A percentile compares a stretch with the other conserved stretches of the same genome.
phyloP scores from a whole-genome alignment of 768 basidiomycete genomes.

The Xerocomellus amylosporus region DNA sequence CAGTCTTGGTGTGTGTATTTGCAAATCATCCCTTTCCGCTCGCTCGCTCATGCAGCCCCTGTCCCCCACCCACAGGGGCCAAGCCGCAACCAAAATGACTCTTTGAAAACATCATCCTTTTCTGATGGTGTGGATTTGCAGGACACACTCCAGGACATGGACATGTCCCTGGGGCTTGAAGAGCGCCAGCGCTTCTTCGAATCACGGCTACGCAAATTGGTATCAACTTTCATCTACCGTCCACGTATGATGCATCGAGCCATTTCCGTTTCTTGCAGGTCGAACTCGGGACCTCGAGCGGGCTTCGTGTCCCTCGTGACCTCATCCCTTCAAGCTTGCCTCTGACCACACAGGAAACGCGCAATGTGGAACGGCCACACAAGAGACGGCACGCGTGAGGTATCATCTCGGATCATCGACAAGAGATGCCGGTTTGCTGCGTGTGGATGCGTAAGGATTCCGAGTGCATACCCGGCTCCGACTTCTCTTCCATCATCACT shows the following conservation, averaged over 20 bases:
- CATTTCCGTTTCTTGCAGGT: background rate
- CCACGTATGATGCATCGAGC: background rate
- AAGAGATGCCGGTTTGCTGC: too few species aligned
- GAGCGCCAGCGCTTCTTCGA: conserved; percentile 5
- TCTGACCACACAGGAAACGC: background rate
- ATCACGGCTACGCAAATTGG: background rate
- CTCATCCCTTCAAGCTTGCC: background rate
- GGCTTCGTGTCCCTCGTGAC: background rate
- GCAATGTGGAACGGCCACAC: too few species aligned
- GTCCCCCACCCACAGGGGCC: too few species aligned
- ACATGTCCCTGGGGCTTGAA: background rate
- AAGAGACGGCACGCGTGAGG: too few species aligned
- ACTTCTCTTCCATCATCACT: too few species aligned
- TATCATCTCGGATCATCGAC: too few species aligned
- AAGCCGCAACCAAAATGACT: background rate
- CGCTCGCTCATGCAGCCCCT: background rate
- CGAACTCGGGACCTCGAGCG: background rate
- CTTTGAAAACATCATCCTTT: background rate
- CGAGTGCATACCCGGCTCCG: too few species aligned
- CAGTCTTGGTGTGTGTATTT: background rate
- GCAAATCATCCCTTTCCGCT: too few species aligned
- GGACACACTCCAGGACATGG: background rate
- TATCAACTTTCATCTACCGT: background rate
- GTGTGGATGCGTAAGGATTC: too few species aligned
- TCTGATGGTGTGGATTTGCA: background rate